These are phyloP conservation scores for Fusarium paranaense DNA, from an alignment of 2,329 filamentous ascomycete species.

Conservation along the genomic window DNA sequence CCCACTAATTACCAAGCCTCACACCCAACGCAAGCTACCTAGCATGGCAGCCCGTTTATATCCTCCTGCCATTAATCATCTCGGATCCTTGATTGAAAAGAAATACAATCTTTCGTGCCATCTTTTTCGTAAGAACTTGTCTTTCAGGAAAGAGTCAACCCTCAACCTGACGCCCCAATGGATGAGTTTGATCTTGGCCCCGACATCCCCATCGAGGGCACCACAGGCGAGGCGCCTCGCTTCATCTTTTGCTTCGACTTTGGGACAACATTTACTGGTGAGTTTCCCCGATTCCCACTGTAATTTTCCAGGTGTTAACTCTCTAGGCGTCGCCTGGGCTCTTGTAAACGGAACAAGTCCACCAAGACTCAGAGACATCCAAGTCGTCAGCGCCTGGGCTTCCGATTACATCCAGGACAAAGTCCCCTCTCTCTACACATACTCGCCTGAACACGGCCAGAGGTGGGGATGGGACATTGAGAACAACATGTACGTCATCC, in stretches of 20 bases:
- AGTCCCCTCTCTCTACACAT: slow-evolving; percentile 24
- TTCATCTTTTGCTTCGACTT: slow-evolving; percentile 31
- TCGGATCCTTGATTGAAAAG: neutral
- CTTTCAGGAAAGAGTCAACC: neutral
- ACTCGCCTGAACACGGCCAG: slow-evolving; percentile 7
- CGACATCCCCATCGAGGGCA: neutral
- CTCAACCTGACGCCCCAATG: neutral
- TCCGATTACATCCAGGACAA: slow-evolving; percentile 4
- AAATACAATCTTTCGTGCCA: neutral
- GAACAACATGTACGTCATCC: slow-evolving; percentile 24
- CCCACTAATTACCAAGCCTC: neutral
- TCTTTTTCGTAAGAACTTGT: neutral
- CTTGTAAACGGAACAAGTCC: slow-evolving; percentile 5
- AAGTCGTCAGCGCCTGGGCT: slow-evolving; percentile 15
- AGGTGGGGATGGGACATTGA: slow-evolving; percentile 24
- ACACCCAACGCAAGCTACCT: neutral
- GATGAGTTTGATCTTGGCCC: neutral
- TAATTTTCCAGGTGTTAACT: neutral
- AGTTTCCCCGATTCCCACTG: neutral
- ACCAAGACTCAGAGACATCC: slow-evolving; percentile 12
- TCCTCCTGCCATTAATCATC: neutral
- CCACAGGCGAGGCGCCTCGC: neutral
- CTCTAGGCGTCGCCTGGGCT: slow-evolving; percentile 21
- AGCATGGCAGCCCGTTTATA: neutral
- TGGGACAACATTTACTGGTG: slow-evolving; percentile 16